Evolutionary conservation across 805 yeast genomes (phyloP).

Genomic region (Lachancea waltii): DNA sequence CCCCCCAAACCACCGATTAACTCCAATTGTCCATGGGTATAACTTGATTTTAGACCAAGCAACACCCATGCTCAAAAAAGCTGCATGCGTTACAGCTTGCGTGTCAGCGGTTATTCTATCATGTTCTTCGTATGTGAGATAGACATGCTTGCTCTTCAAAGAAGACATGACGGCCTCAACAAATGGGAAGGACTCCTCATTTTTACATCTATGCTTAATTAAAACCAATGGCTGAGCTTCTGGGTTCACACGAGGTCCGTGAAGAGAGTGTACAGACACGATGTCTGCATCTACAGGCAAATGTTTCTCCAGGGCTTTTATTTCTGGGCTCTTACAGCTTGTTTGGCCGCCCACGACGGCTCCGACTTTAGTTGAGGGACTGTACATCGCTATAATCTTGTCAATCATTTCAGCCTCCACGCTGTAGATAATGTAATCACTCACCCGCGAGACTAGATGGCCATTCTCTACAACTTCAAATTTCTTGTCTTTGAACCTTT

Average conservation of each 20-base stretch:
- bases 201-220: conserved; percentile 61
- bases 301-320: conserved; percentile 69
- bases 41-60: conserved; percentile 83
- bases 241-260: conserved; percentile 87
- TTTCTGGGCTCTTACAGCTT: conserved; percentile 88
- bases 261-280: conserved; percentile 83
- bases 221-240: conserved; percentile 90
- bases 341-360: conserved; percentile 98
- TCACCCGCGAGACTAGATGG: conserved; percentile 67
- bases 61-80: conserved; percentile 91
- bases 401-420: conserved; percentile 88
- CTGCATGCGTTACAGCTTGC: conserved; percentile 98
- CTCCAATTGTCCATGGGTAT: conserved; percentile 73
- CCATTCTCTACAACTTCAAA: conserved; percentile 71
- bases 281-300: conserved; percentile 78
- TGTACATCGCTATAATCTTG: conserved; percentile 66
- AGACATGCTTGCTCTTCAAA: conserved; percentile 69
- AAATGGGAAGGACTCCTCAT: conserved; percentile 46
- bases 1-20: conserved; percentile 77
- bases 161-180: conserved; percentile 64
- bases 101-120: conserved; percentile 96
- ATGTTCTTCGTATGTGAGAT: conserved; percentile 78
- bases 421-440: conserved; percentile 82
- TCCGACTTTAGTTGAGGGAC: conserved; percentile 81
- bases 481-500: conserved; percentile 35